Evolutionary conservation across 495 filamentous ascomycete genomes (phyloP).

Genomic region (Penicillium antarcticum): DNA sequence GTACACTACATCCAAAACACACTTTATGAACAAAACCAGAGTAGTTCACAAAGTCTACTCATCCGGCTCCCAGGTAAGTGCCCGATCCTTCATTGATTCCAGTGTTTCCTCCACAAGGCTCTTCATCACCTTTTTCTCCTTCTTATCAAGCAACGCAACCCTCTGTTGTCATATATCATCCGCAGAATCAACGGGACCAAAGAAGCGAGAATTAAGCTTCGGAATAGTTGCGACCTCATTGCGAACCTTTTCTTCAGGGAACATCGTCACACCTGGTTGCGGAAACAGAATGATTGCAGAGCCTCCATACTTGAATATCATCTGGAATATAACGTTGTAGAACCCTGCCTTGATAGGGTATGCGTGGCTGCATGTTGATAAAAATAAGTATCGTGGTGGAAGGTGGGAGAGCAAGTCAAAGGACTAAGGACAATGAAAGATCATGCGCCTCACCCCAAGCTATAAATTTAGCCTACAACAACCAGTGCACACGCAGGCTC

Average conservation of each 20-base stretch:
- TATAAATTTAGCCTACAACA: no score
- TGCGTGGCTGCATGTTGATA: background rate
- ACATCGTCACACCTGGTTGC: constrained; percentile 13
- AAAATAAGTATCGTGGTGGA: no score
- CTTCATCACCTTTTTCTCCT: constrained; percentile 7
- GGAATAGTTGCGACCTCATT: no score
- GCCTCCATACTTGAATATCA: constrained; percentile 5
- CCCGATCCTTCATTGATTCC: constrained; percentile 1
- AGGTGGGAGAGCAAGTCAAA: no score
- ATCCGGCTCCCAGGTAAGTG: constrained; percentile 12
- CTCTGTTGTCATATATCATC: constrained; percentile 5
- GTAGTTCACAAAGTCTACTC: background rate
- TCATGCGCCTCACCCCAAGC: no score
- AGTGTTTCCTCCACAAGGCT: constrained; percentile 3
- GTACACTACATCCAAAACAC: no score
- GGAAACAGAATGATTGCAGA: constrained; percentile 11
- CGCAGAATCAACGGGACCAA: constrained; percentile 7
- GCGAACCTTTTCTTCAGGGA: constrained; percentile 35
- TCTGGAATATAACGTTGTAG: constrained; percentile 11
- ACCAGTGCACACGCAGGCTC: no score
- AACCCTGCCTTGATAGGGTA: constrained; percentile 5
- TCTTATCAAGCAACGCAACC: constrained; percentile 1
- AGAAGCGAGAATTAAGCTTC: constrained; percentile 18
- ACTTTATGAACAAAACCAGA: no score
- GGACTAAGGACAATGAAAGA: no score